A percentile compares a stretch with the other conserved stretches of the same genome.
Evolutionary conservation across 257 asterid species (phyloP).

Genomic region (Perilla frutescens): DNA sequence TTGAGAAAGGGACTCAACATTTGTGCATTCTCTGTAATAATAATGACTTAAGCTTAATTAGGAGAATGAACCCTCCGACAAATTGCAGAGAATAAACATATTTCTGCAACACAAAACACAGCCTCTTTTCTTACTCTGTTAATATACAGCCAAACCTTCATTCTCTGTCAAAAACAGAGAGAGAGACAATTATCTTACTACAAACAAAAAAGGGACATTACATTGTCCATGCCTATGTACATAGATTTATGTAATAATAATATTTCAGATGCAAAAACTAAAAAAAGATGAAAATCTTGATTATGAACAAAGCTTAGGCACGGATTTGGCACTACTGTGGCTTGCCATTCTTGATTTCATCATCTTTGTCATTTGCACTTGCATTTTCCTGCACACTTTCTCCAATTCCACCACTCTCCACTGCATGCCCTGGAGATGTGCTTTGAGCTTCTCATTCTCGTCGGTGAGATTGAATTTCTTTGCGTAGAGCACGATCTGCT

Average conservation of each 20-base stretch:
- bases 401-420: constrained; percentile 84
- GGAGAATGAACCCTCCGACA: constrained; percentile 17
- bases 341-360: constrained; percentile 66
- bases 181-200: constrained; percentile 25
- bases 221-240: constrained; percentile 44
- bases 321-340: constrained; percentile 56
- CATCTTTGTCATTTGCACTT: constrained; percentile 72
- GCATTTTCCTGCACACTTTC: constrained; percentile 76
- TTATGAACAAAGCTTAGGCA: constrained; percentile 82
- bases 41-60: constrained; percentile 27
- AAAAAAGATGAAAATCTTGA: neutral
- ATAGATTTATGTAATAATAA: constrained; percentile 12
- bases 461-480: constrained; percentile 61
- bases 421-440: constrained; percentile 88
- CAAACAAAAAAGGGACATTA: constrained; percentile 27
- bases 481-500: constrained; percentile 72
- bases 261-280: neutral
- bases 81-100: constrained; percentile 34
- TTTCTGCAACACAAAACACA: constrained; percentile 12
- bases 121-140: constrained; percentile 23
- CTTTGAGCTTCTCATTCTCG: constrained; percentile 68
- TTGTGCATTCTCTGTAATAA: constrained; percentile 32
- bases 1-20: constrained; percentile 37
- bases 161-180: constrained; percentile 33
- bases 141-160: constrained; percentile 28